Evolutionary conservation across 75 land plant genomes (phyloP), one percentile per base, ranked within the genome.

Genomic region (Cryptomeria japonica): DNA sequence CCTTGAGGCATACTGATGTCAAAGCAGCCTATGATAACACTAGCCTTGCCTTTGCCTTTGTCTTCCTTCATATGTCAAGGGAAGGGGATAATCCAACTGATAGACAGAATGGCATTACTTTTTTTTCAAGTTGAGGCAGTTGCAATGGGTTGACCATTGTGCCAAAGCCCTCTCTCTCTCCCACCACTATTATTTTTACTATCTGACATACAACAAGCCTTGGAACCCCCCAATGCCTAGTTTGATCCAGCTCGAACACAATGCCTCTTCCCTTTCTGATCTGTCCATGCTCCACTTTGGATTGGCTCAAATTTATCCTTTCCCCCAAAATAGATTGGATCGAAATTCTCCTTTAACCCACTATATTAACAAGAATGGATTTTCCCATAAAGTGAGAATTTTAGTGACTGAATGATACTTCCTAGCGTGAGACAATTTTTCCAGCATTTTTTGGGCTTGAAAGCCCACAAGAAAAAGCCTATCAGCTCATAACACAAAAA

Each of bases 81-180:
- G 75, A 55, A n/a, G 77, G 64, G 73, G 88, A 72, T 28, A 38
- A 14, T 39, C 31, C 11, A 84, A 78, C 12, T 83, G 86, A 61
- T 87, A 37, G 31, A 89, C 91, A 89, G 86, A 86, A 91, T 61
- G 88, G 41, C 95, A 94, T 85, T n/a, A n/a, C n/a, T n/a, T 89
- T 94, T 91, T 91, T 93, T 77, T 96, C 90, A 1, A 95, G 93
- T 83, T 94, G 96, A 38, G 98, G 96, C 98, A 95, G 95, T 96
- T 95, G 95, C 51, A 89, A 77, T 19, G 96, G 96, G 84, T 96
- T 96, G 36, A 89, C 93, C 36, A 95, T 88, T 91, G 89, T 94
- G 22, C 93, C 94, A 89, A 88, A 87, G 89, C 92, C 94, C 86
- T 94, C 93, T 88, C 75, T 88, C 88, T 88, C 55, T 49, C 61